Conservation (phyloP, 2,329 filamentous ascomycete species). For the Incumbomyces lentus region DNA sequence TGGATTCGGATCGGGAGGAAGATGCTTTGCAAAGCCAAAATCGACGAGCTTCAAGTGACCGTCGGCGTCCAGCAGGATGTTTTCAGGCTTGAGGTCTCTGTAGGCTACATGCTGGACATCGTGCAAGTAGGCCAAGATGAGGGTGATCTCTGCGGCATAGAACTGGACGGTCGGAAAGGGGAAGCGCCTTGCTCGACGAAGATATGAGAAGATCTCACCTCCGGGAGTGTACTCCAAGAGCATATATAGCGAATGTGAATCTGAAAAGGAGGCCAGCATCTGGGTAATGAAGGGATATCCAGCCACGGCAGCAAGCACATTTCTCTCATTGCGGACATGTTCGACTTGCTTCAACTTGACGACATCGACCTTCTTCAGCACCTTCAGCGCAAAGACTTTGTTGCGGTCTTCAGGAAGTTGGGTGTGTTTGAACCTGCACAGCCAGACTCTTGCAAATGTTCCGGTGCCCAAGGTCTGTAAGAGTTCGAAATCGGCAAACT, state of each 20-base stretch:
- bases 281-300: slow-evolving; percentile 58
- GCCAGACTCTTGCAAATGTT: slow-evolving; percentile 43
- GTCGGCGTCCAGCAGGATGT: slow-evolving; percentile 55
- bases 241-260: slow-evolving; percentile 48
- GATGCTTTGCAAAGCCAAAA: slow-evolving; percentile 59
- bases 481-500: slow-evolving; percentile 36
- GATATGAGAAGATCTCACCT: slow-evolving; percentile 57
- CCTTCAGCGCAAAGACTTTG: slow-evolving; percentile 40
- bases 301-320: slow-evolving; percentile 50
- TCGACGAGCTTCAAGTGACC: slow-evolving; percentile 58
- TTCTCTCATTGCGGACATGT: slow-evolving; percentile 57
- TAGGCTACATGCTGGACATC: slow-evolving; percentile 55
- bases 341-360: slow-evolving; percentile 57
- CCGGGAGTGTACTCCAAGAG: slow-evolving; percentile 57
- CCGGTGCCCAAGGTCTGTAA: slow-evolving; percentile 41
- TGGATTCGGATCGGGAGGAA: slow-evolving; percentile 26
- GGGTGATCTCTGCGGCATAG: slow-evolving; percentile 56
- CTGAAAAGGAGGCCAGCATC: slow-evolving; percentile 54
- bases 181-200: slow-evolving; percentile 52
- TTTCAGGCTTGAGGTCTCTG: slow-evolving; percentile 59
- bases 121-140: slow-evolving; percentile 56
- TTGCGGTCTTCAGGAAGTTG: slow-evolving; percentile 23
- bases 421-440: slow-evolving; percentile 33
- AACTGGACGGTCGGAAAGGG: slow-evolving; percentile 50
- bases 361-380: slow-evolving; percentile 42